Conservation (phyloP, 139 green algal species). For the Penium margaritaceum region DNA sequence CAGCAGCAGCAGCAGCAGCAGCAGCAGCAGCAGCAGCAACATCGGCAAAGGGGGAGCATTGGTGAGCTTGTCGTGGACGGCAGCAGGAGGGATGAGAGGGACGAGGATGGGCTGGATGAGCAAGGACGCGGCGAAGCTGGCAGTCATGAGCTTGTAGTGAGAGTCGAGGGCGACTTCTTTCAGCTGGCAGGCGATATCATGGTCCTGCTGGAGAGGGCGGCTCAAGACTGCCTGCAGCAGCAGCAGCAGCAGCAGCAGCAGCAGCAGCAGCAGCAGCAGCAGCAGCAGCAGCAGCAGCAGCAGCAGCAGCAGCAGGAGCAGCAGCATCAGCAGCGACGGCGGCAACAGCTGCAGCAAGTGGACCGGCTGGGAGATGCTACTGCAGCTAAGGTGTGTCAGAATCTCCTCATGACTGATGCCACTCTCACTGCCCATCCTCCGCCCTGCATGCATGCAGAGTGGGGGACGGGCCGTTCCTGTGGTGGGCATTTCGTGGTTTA, state of each 20-base stretch:
- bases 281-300: too few relatives aligned
- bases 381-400: background rate
- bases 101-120: background rate
- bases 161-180: constrained; percentile 55
- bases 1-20: too few relatives aligned
- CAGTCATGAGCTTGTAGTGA: constrained; percentile 7
- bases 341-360: background rate
- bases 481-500: too few relatives aligned
- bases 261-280: too few relatives aligned
- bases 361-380: background rate
- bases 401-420: too few relatives aligned
- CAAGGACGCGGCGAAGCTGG: background rate
- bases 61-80: too few relatives aligned
- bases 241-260: constrained; percentile 67
- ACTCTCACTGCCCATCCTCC: too few relatives aligned
- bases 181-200: constrained; percentile 58
- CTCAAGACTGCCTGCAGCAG: constrained; percentile 55
- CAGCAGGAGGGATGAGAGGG: background rate
- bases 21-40: too few relatives aligned
- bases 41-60: too few relatives aligned
- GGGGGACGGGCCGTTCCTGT: too few relatives aligned
- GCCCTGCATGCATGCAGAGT: too few relatives aligned
- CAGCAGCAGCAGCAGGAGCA: too few relatives aligned
- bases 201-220: constrained; percentile 52
- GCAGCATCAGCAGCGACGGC: background rate